These are phyloP conservation scores for Citrullus amarus DNA, from an alignment of 306 rosid genomes.

Conservation along the genomic window DNA sequence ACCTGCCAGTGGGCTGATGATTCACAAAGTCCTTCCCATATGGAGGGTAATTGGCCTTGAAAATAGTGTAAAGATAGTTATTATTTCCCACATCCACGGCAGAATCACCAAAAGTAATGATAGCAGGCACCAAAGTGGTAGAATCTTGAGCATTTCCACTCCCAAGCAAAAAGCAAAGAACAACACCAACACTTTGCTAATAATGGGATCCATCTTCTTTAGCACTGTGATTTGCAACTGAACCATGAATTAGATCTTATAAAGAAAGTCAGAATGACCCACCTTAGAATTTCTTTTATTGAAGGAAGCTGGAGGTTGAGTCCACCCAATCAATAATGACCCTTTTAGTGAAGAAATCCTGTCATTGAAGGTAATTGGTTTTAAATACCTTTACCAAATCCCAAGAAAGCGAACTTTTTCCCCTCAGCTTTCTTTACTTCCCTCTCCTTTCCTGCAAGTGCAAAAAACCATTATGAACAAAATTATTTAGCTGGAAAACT, in stretches of 20 bases:
- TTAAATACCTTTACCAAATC: slow-evolving; percentile 9
- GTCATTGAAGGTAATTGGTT: slow-evolving; percentile 12
- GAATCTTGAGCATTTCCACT: slow-evolving; percentile 52
- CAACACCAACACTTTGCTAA: slow-evolving; percentile 26
- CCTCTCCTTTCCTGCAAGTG: slow-evolving; percentile 7
- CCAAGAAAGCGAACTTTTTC: neutral
- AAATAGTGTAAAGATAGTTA: slow-evolving; percentile 61
- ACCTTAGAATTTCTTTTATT: slow-evolving; percentile 3
- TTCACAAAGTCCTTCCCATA: slow-evolving; percentile 83
- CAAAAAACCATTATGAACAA: slow-evolving; percentile 7
- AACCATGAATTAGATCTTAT: slow-evolving; percentile 16
- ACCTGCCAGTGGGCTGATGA: slow-evolving; percentile 88
- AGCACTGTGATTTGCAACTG: slow-evolving; percentile 1
- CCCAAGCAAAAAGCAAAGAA: slow-evolving; percentile 18
- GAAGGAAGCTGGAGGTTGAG: slow-evolving; percentile 64
- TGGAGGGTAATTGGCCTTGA: slow-evolving; percentile 87
- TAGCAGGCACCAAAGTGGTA: slow-evolving; percentile 62
- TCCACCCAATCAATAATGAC: slow-evolving; percentile 36
- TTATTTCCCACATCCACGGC: slow-evolving; percentile 89
- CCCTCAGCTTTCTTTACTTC: neutral
- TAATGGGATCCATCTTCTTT: slow-evolving; percentile 26
- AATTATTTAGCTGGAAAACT: slow-evolving; percentile 6
- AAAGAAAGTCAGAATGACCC: slow-evolving; percentile 20
- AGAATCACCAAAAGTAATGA: slow-evolving; percentile 84
- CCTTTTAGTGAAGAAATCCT: slow-evolving; percentile 1